Evolutionary conservation across 2,329 filamentous ascomycete genomes (phyloP).

Genomic region (Penicillium concentricum): DNA sequence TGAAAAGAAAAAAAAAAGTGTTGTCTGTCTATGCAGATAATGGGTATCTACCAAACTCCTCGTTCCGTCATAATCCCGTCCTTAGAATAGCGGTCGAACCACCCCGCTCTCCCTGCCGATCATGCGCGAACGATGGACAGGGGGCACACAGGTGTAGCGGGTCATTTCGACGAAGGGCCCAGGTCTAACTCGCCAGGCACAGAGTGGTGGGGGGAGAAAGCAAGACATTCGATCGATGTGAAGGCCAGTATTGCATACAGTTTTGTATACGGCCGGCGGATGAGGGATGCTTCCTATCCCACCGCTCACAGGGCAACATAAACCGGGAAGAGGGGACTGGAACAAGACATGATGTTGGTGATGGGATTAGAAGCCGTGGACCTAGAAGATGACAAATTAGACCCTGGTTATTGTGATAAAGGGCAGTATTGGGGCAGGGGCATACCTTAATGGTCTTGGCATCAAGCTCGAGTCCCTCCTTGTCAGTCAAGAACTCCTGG

Average conservation of each 20-base stretch:
- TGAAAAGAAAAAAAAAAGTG: constrained; percentile 21
- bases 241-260: constrained; percentile 16
- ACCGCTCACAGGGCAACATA: constrained; percentile 38
- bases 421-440: neutral
- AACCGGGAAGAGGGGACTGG: constrained; percentile 45
- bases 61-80: constrained; percentile 42
- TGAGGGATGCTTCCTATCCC: constrained; percentile 36
- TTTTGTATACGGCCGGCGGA: constrained; percentile 19
- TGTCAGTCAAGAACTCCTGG: constrained; percentile 94
- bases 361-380: constrained; percentile 53
- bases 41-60: constrained; percentile 48
- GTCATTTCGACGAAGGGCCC: constrained; percentile 32
- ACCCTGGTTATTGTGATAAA: neutral
- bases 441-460: constrained; percentile 92
- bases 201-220: constrained; percentile 25
- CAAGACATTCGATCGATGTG: constrained; percentile 24
- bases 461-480: constrained; percentile 90
- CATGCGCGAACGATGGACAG: constrained; percentile 18
- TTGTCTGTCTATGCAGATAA: constrained; percentile 34
- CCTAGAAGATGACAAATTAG: constrained; percentile 31
- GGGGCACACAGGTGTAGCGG: constrained; percentile 25
- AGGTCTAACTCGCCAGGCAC: constrained; percentile 32
- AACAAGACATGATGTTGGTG: constrained; percentile 42
- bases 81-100: constrained; percentile 27
- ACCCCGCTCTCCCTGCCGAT: constrained; percentile 25